These are phyloP conservation scores for Xerocomus potaroensis DNA, from an alignment of 768 basidiomycete genomes.

Conservation along the genomic window DNA sequence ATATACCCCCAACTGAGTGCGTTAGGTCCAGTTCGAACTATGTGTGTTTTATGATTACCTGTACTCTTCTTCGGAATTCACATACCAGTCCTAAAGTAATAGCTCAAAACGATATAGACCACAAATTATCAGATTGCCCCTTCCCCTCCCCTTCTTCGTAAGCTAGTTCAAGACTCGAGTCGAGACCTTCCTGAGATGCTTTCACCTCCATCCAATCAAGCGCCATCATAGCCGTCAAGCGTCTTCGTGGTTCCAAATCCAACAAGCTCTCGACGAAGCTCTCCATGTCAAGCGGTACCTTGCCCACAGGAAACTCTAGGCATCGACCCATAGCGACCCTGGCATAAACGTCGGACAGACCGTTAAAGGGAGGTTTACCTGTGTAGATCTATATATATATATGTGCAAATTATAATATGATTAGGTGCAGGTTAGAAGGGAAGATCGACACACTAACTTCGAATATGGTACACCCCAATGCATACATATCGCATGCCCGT, in stretches of 20 bases:
- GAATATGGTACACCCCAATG: conserved; percentile 39
- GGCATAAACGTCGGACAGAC: background rate
- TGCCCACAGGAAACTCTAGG: conserved; percentile 14
- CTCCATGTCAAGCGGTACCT: conserved; percentile 25
- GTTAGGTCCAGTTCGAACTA: too few relatives aligned
- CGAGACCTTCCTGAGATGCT: too few relatives aligned
- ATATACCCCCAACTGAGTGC: too few relatives aligned
- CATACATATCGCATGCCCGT: conserved; percentile 37
- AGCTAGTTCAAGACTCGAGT: too few relatives aligned
- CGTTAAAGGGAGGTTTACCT: conserved; percentile 8
- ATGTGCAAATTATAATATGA: too few relatives aligned
- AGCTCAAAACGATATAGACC: too few relatives aligned
- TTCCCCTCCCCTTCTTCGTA: too few relatives aligned
- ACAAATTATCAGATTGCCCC: too few relatives aligned
- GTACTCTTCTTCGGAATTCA: too few relatives aligned
- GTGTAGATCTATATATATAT: conserved; percentile 14
- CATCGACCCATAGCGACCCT: conserved; percentile 1
- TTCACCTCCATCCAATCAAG: too few relatives aligned
- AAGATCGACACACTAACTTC: conserved; percentile 24
- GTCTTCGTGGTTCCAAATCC: conserved; percentile 10
- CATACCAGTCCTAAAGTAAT: too few relatives aligned
- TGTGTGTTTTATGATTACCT: too few relatives aligned
- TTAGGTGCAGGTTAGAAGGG: background rate
- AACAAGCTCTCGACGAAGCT: conserved; percentile 30
- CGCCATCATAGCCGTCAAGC: conserved; percentile 10